Conservation (phyloP, 1,284 basidiomycete species). For the Ganoderma lucidum region DNA sequence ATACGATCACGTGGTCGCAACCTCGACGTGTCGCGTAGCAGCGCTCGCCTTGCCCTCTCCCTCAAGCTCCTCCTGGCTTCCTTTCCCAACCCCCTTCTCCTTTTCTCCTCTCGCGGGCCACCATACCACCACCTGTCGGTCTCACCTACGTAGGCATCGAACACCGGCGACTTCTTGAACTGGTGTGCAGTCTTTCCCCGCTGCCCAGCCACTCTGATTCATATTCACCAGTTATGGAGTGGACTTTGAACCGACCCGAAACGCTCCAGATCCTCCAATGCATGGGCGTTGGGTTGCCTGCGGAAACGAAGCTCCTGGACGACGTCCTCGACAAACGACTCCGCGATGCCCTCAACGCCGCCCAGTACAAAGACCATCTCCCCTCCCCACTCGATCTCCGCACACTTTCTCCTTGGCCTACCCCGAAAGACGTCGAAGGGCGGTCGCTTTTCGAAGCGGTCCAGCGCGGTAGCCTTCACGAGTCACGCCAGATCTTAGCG, state of each 20-base stretch:
- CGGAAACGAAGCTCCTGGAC: constrained; percentile 38
- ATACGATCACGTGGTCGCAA: neutral
- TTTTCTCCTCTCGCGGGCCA: neutral
- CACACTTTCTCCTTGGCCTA: constrained; percentile 29
- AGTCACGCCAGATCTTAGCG: constrained; percentile 13
- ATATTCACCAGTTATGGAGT: neutral
- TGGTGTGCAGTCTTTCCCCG: neutral
- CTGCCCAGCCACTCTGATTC: neutral
- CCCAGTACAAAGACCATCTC: constrained; percentile 30
- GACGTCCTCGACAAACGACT: constrained; percentile 40
- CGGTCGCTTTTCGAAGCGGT: constrained; percentile 8
- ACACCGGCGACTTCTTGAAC: too few species aligned
- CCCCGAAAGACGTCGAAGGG: neutral
- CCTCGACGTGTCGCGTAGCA: neutral
- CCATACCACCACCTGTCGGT: neutral
- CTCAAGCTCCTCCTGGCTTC: neutral
- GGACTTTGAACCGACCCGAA: constrained; percentile 24
- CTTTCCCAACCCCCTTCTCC: neutral
- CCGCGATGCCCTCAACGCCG: constrained; percentile 36
- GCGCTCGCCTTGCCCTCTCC: neutral
- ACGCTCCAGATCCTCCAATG: constrained; percentile 24
- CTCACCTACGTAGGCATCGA: too few species aligned
- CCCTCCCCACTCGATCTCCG: constrained; percentile 25
- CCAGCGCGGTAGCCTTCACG: constrained; percentile 28
- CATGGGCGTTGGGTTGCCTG: constrained; percentile 40